Evolutionary conservation across 176 grass and related monocot species (phyloP).

Genomic region (Themeda triandra): DNA sequence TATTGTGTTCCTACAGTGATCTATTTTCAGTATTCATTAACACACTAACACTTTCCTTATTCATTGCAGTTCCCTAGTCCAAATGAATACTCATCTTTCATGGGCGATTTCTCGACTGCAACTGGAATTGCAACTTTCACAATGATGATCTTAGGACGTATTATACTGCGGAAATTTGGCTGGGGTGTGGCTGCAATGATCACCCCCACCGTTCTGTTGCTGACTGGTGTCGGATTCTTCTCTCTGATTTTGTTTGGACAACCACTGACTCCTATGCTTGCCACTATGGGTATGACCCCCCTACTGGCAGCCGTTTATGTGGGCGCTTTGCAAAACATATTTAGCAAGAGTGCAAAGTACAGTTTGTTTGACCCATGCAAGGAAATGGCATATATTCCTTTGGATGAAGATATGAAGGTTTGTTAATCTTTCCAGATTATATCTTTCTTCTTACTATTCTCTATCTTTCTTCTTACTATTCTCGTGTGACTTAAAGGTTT

Average conservation of each 20-base stretch:
- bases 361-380: conserved; percentile 96
- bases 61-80: conserved; percentile 78
- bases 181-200: conserved; percentile 88
- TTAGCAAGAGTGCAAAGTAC: conserved; percentile 94
- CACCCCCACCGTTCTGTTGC: conserved; percentile 73
- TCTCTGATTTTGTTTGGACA: conserved; percentile 74
- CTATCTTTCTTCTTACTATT: conserved; percentile 10
- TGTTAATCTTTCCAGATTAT: neutral
- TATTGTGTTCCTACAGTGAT: neutral
- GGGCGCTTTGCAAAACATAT: conserved; percentile 86
- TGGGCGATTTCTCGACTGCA: conserved; percentile 88
- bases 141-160: conserved; percentile 77
- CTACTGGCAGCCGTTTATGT: conserved; percentile 87
- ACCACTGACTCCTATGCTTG: conserved; percentile 63
- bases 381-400: conserved; percentile 95
- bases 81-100: conserved; percentile 87
- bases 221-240: conserved; percentile 85
- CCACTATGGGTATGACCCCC: conserved; percentile 65
- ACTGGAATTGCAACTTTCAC: conserved; percentile 85
- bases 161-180: conserved; percentile 70
- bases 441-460: conserved; percentile 7
- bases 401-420: conserved; percentile 96
- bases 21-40: neutral
- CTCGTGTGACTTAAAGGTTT: neutral
- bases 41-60: neutral